Evolutionary conservation across 202 grass and related monocot species (phyloP).

Genomic region (Panicum hallii): DNA sequence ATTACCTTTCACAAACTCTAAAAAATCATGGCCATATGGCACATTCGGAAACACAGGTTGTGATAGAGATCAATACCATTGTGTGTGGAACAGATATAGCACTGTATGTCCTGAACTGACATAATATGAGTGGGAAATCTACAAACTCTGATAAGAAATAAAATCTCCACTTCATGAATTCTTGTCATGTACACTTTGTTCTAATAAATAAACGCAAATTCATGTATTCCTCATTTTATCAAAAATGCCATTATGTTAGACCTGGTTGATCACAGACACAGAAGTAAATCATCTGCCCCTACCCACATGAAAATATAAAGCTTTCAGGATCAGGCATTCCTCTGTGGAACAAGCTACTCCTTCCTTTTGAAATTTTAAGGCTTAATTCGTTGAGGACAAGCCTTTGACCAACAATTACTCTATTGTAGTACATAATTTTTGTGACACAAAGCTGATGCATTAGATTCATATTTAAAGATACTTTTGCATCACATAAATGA

Average conservation of each 20-base stretch:
- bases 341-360: neutral
- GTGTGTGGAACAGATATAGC: neutral
- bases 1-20: neutral
- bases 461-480: no score
- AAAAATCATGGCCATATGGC: neutral
- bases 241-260: neutral
- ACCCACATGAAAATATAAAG: neutral
- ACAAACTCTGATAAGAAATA: neutral
- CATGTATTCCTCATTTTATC: slow-evolving; percentile 1
- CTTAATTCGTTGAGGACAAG: no score
- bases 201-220: neutral
- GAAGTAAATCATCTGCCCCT: neutral
- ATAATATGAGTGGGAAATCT: neutral
- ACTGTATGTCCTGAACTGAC: neutral
- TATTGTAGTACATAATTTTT: no score
- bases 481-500: no score
- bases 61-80: neutral
- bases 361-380: no score
- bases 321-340: no score
- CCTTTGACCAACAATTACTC: no score
- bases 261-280: neutral
- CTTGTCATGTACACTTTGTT: neutral
- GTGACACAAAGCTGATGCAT: no score
- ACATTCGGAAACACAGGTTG: neutral
- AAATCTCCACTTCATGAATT: neutral